These are phyloP conservation scores for Meyerozyma carpophila DNA, from an alignment of 1,139 yeast species.

Conservation along the genomic window DNA sequence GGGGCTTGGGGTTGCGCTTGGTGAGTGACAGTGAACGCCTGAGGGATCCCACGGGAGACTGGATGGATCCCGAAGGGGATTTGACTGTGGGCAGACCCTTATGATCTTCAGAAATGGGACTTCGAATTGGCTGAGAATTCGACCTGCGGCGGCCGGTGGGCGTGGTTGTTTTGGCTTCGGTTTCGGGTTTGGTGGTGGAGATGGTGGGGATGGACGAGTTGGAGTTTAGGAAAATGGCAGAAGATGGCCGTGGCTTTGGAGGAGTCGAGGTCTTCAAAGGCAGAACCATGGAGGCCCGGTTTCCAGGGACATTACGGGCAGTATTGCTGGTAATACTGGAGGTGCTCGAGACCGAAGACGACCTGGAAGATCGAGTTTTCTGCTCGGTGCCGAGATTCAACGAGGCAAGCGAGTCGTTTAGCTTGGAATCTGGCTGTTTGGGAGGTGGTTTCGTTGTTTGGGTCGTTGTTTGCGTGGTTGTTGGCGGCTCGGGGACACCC, in stretches of 20 bases:
- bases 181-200: not conserved
- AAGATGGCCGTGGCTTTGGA: not conserved
- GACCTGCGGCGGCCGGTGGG: constrained; percentile 29
- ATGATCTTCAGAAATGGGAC: constrained; percentile 4
- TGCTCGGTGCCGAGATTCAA: constrained; percentile 10
- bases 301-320: not conserved
- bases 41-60: constrained; percentile 1
- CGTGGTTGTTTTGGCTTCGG: constrained; percentile 5
- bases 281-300: not conserved
- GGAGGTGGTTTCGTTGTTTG: not conserved
- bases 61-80: constrained; percentile 9
- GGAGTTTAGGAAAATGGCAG: not conserved
- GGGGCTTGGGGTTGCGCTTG: constrained; percentile 11
- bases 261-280: not conserved
- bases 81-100: constrained; percentile 2
- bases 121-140: constrained; percentile 32
- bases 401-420: not conserved
- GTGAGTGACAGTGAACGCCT: constrained; percentile 5
- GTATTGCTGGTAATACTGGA: constrained; percentile 13
- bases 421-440: constrained; percentile 1
- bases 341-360: constrained; percentile 25
- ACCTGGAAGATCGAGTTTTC: constrained; percentile 19
- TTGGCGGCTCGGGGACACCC: constrained; percentile 1
- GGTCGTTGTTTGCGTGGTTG: not conserved
- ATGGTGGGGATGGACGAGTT: not conserved